Evolutionary conservation across 169 alveolate genomes (phyloP), one percentile per base, ranked within the genome.

Genomic region (Perkinsus chesapeaki): DNA sequence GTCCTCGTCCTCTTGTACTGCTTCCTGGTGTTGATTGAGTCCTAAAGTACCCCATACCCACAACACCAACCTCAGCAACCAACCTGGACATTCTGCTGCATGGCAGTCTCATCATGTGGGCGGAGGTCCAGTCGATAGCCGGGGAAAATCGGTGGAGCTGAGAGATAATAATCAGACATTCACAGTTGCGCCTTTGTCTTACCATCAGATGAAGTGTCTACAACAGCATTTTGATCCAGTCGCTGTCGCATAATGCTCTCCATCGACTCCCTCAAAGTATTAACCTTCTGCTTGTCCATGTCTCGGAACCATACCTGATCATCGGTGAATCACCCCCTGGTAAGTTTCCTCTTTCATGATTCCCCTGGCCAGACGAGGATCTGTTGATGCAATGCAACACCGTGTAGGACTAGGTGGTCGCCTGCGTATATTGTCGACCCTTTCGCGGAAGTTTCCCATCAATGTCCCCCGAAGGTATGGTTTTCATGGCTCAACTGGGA

Each of bases 1-100:
- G 82, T 60, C 82, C 27, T 60, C 82, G 82, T 60, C 82, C 82
- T 60, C 82, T 60, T 60, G 82, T 60, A 60, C 82, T 60, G 82
- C 31, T 60, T 60, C 82, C 82, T 60, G 3, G 82, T 60, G 82
- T 60, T 60, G 82, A 60, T 60, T 27, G 82, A 60, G 31, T 60
- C 82, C 82, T 60, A 23, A 20, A 23, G 31, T 1, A 60, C 82
- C 27, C 27, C 31, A 20, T 1, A 23, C 82, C 12, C 3, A 60
- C 82, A 60, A 1, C 82, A 5, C 27, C 82, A 60, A 60, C 36
- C 82, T 60, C 82, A n/a, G n/a, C n/a, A n/a, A n/a, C n/a, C n/a
- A n/a, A 60, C 82, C 82, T 60, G 82, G 31, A 60, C 82, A 23
- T 60, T 60, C 82, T 60, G 82, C 82, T 60, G 82, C 82, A 60